These are phyloP conservation scores for Backusella australiensis DNA, from an alignment of 192 early-diverging fungal species.

Conservation along the genomic window DNA sequence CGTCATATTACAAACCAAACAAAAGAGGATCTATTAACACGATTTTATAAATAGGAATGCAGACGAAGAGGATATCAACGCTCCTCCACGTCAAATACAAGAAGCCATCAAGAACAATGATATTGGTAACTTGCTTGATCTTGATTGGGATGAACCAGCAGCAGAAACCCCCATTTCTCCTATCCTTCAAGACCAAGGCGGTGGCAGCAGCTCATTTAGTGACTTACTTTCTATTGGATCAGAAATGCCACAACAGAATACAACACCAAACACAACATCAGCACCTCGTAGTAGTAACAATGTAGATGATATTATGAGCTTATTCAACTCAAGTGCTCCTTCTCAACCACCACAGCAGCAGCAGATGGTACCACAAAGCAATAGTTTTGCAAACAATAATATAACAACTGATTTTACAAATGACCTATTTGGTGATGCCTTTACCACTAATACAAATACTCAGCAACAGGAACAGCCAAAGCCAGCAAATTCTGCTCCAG, in stretches of 20 bases:
- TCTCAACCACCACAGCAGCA: conserved; percentile 6
- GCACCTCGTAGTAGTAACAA: conserved; percentile 1
- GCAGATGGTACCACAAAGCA: background rate
- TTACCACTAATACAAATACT: conserved; percentile 7
- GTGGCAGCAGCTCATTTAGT: conserved; percentile 20
- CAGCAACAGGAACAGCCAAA: conserved; percentile 28
- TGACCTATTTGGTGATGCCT: conserved; percentile 10
- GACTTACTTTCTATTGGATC: conserved; percentile 41
- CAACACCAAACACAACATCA: background rate
- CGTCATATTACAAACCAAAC: background rate
- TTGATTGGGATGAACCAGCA: conserved; percentile 63
- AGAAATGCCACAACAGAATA: conserved; percentile 21
- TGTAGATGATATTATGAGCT: conserved; percentile 26
- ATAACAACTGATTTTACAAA: conserved; percentile 5
- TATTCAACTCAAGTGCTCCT: conserved; percentile 19
- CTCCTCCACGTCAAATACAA: conserved; percentile 40
- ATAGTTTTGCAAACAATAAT: background rate
- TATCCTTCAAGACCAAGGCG: conserved; percentile 27
- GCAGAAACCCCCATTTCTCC: conserved; percentile 7
- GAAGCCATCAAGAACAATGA: conserved; percentile 47
- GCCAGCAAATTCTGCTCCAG: conserved; percentile 10
- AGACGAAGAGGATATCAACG: conserved; percentile 46
- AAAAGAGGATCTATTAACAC: background rate
- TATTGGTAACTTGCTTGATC: conserved; percentile 68
- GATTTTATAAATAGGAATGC: conserved; percentile 41